Evolutionary conservation across 345 rosid species (phyloP).

Genomic region (Gossypium herbaceum): DNA sequence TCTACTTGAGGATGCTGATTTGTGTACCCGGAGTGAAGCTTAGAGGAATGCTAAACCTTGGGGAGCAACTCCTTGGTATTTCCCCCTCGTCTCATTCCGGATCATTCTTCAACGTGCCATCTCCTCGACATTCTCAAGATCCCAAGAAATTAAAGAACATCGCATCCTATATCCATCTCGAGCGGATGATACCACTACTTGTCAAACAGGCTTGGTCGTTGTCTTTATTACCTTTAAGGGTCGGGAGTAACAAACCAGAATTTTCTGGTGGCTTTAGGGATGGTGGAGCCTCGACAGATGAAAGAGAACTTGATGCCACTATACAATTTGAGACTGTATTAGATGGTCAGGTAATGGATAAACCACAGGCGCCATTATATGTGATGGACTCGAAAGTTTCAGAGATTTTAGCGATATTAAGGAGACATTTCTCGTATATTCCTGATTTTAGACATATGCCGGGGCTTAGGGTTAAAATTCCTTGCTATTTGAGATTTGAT

Average conservation of each 20-base stretch:
- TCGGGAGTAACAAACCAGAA: constrained; percentile 40
- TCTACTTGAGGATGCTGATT: constrained; percentile 81
- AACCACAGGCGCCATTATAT: constrained; percentile 52
- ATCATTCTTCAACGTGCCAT: constrained; percentile 58
- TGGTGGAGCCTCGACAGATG: constrained; percentile 41
- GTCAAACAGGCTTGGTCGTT: constrained; percentile 91
- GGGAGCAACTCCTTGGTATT: constrained; percentile 56
- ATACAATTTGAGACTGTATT: constrained; percentile 35
- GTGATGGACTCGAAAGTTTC: constrained; percentile 86
- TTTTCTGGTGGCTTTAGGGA: constrained; percentile 40
- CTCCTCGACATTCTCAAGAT: constrained; percentile 54
- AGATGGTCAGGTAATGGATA: constrained; percentile 37
- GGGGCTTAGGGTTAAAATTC: constrained; percentile 69
- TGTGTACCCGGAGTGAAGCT: constrained; percentile 82
- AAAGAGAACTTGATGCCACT: constrained; percentile 35
- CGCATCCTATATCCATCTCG: constrained; percentile 64
- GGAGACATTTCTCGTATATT: constrained; percentile 79
- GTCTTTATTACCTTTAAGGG: constrained; percentile 51
- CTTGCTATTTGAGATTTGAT: constrained; percentile 73
- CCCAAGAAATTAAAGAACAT: constrained; percentile 56
- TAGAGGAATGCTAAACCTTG: constrained; percentile 60
- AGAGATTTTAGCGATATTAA: constrained; percentile 54
- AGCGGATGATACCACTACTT: constrained; percentile 54
- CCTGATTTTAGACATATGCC: constrained; percentile 81
- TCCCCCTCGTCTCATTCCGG: constrained; percentile 66